Evolutionary conservation across 1,139 yeast species (phyloP), one percentile per base, ranked within the genome.

Genomic region (Kodamaea anthophila): DNA sequence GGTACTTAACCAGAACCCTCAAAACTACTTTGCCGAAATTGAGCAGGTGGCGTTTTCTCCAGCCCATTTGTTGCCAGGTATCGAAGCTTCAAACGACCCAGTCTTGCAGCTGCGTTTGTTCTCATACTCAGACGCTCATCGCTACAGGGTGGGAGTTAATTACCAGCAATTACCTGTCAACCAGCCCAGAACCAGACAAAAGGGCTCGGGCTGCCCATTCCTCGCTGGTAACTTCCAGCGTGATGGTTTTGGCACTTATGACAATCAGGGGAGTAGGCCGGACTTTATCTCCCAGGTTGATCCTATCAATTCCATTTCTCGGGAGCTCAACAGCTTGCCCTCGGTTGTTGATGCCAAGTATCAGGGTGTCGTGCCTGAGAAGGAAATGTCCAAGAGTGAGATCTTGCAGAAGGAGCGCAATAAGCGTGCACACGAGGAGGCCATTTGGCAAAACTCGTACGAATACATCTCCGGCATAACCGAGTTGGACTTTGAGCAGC

Each of bases 21-120:
- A 59, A 41, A 74, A 74, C 50, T 74, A 63, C 53, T 70, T 69
- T 43, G 75, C 76, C 13, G 77, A 74, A 47, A 65, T 74, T 31
- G 81, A 74, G 46, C 80, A 74, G 47, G 67, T 70, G 34, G 81
- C 80, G 3, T 69, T 74, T 50, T 65, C 77, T 1, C 79, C 80
- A 32, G 61, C 75, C 18, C 76, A 72, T 51, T 63, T 75, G 18
- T 74, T 74, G 14, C 79, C 79, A 24, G 74, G 74, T 46, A 65
- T 71, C 48, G 79, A 74, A 49, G 62, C 78, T 9, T 65, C 75
- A 23, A 74, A 75, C 30, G 80, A 74, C 47, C 79, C 79, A 7
- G 77, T 74, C 14, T 58, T 74, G 44, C 79, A 73, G 46, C 62
- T 76, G 12, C 65, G 79, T 50, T 57, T 73, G 44, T 73, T 69